Conservation (phyloP, 2,329 filamentous ascomycete genomes). For the Diaporthe eres region DNA sequence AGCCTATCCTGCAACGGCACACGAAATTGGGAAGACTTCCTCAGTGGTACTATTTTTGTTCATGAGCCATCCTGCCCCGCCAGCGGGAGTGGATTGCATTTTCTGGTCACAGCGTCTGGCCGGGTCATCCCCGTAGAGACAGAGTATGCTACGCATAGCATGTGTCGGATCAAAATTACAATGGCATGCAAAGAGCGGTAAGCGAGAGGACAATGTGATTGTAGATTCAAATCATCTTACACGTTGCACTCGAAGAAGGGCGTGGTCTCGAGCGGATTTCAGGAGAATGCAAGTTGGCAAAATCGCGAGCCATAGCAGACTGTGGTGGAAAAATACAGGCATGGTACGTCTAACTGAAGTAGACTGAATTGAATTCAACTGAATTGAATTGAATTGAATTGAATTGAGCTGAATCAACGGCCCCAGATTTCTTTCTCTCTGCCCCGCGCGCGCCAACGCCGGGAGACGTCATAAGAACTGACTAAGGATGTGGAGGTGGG, state of each 20-base stretch:
- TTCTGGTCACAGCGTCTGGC: neutral
- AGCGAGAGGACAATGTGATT: neutral
- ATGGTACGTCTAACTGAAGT: neutral
- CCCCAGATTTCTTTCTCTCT: neutral
- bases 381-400: neutral
- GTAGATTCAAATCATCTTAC: neutral
- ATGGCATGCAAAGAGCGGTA: neutral
- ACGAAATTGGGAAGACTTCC: neutral
- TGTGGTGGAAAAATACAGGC: neutral
- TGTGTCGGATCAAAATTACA: conserved; percentile 6
- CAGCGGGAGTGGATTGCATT: neutral
- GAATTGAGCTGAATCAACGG: neutral
- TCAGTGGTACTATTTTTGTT: neutral
- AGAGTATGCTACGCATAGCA: neutral
- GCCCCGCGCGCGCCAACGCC: neutral
- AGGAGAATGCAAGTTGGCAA: neutral
- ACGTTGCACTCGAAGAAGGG: neutral
- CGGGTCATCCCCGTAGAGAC: neutral
- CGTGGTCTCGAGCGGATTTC: neutral
- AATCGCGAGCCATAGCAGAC: neutral
- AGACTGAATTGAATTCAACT: neutral
- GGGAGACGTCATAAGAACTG: conserved; percentile 17
- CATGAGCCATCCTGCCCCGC: neutral
- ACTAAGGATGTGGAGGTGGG: conserved; percentile 30
- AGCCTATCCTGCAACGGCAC: neutral